Evolutionary conservation across 495 filamentous ascomycete genomes (phyloP).

Genomic region (Aspergillus wentii): DNA sequence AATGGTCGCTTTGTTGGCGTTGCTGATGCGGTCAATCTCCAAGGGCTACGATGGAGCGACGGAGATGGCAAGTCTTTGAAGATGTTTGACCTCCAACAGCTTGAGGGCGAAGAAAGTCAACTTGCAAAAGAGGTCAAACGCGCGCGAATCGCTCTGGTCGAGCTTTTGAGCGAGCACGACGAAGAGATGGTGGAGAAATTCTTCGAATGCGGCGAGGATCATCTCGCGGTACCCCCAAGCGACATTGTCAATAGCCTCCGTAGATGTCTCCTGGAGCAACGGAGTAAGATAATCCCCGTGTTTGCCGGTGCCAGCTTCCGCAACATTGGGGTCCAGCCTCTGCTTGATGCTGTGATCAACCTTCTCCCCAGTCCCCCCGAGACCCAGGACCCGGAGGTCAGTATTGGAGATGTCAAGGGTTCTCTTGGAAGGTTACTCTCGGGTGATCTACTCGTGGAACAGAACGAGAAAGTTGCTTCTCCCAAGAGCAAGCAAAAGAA

Average conservation of each 20-base stretch:
- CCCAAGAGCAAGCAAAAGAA: constrained; percentile 41
- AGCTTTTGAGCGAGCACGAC: constrained; percentile 81
- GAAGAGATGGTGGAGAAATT: constrained; percentile 81
- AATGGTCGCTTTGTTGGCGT: constrained; percentile 74
- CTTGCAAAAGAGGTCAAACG: constrained; percentile 67
- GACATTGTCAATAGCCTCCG: constrained; percentile 72
- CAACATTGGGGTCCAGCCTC: constrained; percentile 90
- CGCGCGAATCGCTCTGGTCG: constrained; percentile 74
- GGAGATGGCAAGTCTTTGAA: constrained; percentile 64
- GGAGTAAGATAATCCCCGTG: constrained; percentile 69
- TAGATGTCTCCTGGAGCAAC: constrained; percentile 52
- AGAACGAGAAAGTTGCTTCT: constrained; percentile 28
- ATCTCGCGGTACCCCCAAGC: constrained; percentile 55
- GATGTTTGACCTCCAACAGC: constrained; percentile 40
- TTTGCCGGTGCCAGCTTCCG: constrained; percentile 90
- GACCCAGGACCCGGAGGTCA: constrained; percentile 72
- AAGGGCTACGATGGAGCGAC: constrained; percentile 47
- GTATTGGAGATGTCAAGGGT: constrained; percentile 49
- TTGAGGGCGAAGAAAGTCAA: constrained; percentile 45
- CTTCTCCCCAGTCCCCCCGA: constrained; percentile 82
- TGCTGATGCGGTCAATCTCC: constrained; percentile 69
- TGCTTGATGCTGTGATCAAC: constrained; percentile 83
- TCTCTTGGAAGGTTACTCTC: constrained; percentile 48
- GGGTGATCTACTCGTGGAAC: constrained; percentile 42
- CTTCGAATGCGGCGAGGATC: constrained; percentile 69